Evolutionary conservation across 345 rosid species (phyloP).

Genomic region (Populus pruinosa): DNA sequence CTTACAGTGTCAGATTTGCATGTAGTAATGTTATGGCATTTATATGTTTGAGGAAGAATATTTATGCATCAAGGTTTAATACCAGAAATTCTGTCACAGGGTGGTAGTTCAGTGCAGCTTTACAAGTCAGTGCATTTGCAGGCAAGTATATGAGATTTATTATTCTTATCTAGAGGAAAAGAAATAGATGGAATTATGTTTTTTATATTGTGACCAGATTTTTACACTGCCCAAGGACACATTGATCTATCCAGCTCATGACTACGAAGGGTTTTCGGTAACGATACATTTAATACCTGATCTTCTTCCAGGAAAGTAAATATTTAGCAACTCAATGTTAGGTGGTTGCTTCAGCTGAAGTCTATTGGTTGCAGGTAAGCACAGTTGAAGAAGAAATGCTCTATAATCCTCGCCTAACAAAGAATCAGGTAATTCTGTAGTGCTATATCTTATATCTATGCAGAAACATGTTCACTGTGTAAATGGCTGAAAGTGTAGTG

Average conservation of each 20-base stretch:
- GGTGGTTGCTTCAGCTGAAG: background rate
- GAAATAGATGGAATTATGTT: background rate
- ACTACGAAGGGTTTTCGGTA: slow-evolving; percentile 87
- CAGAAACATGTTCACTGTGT: background rate
- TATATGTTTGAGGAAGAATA: background rate
- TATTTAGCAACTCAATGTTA: too few species aligned
- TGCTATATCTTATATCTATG: background rate
- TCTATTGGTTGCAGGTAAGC: slow-evolving; percentile 55
- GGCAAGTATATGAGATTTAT: slow-evolving; percentile 38
- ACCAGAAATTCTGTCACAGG: slow-evolving; percentile 37
- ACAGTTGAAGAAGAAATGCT: slow-evolving; percentile 87
- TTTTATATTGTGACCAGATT: slow-evolving; percentile 47
- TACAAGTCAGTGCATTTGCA: slow-evolving; percentile 92
- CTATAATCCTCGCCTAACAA: slow-evolving; percentile 72
- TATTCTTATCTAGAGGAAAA: background rate
- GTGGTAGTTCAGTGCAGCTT: slow-evolving; percentile 81
- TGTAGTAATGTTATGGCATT: too few species aligned
- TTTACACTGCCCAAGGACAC: slow-evolving; percentile 84
- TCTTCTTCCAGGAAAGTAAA: background rate
- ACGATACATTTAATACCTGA: slow-evolving; percentile 9
- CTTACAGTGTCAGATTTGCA: too few species aligned
- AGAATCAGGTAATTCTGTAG: slow-evolving; percentile 56
- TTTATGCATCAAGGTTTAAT: background rate
- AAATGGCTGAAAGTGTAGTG: background rate
- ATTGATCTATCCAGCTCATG: slow-evolving; percentile 86